Conservation (phyloP, 257 asterid genomes). For the Cinchona pubescens region DNA sequence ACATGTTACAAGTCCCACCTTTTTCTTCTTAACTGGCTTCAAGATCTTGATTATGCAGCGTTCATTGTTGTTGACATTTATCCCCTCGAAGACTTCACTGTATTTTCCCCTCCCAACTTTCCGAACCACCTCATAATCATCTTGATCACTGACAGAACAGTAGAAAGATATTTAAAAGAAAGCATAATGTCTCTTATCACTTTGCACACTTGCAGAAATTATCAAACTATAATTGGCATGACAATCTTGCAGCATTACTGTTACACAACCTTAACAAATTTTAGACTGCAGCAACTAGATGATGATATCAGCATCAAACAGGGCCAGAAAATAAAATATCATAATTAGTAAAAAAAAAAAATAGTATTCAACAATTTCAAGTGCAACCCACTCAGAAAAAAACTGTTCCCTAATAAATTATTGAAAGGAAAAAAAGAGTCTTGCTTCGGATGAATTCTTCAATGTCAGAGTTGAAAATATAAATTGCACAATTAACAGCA, state of each 20-base stretch:
- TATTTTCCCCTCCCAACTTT: constrained; percentile 97
- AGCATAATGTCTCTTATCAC: neutral
- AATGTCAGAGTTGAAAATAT: no score
- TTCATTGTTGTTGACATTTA: constrained; percentile 78
- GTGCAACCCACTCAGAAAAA: neutral
- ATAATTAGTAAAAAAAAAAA: no score
- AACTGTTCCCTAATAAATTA: neutral
- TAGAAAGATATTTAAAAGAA: constrained; percentile 12
- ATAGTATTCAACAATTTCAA: no score
- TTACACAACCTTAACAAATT: neutral
- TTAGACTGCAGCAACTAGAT: neutral
- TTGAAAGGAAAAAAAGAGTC: neutral
- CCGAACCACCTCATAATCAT: constrained; percentile 89
- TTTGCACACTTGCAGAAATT: neutral
- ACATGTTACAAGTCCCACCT: constrained; percentile 38
- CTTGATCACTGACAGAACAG: constrained; percentile 66
- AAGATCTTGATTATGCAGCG: constrained; percentile 83
- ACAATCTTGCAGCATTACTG: neutral
- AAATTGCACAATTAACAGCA: no score
- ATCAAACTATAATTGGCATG: neutral
- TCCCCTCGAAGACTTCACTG: constrained; percentile 95
- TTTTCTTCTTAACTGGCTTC: constrained; percentile 96
- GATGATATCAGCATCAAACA: no score
- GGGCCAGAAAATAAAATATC: no score
- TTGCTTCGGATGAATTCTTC: neutral